A percentile compares a stretch with the other conserved stretches of the same genome.
phyloP scores from a whole-genome alignment of 371 early-diverging fungal species.

The Rhizopus stolonifer region DNA sequence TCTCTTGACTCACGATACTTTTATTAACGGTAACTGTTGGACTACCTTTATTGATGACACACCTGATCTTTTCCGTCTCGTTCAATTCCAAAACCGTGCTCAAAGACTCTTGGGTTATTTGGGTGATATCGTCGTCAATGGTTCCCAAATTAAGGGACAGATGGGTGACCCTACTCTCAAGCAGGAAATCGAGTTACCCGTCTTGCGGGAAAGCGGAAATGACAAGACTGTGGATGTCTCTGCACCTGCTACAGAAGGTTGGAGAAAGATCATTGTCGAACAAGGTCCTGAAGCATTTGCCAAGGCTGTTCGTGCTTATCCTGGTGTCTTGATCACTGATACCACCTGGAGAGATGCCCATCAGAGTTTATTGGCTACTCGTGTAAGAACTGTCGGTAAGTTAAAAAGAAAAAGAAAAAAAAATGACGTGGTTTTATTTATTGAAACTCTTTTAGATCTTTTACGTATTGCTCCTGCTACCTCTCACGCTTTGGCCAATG shows the following conservation, averaged over 20 bases:
- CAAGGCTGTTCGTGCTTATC: constrained; percentile 83
- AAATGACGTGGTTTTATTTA: constrained; percentile 1
- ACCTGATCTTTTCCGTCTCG: constrained; percentile 79
- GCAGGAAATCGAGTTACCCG: constrained; percentile 62
- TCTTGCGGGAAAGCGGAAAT: constrained; percentile 43
- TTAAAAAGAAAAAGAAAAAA: constrained; percentile 5
- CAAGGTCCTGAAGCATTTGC: constrained; percentile 90
- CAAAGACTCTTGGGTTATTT: constrained; percentile 86
- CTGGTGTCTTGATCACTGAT: constrained; percentile 88
- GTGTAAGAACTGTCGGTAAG: constrained; percentile 86
- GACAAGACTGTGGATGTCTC: constrained; percentile 48
- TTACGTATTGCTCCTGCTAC: constrained; percentile 83
- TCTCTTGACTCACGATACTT: constrained; percentile 77
- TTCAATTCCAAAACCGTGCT: constrained; percentile 80
- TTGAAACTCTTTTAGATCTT: constrained; percentile 40
- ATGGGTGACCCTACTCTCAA: constrained; percentile 64
- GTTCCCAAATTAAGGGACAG: constrained; percentile 89
- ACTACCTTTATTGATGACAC: constrained; percentile 97
- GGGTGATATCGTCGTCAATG: constrained; percentile 91
- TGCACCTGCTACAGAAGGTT: constrained; percentile 71
- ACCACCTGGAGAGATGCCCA: constrained; percentile 97
- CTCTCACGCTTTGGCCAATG: constrained; percentile 81
- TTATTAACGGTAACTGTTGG: constrained; percentile 82
- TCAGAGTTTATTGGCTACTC: constrained; percentile 90
- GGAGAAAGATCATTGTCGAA: constrained; percentile 84